Evolutionary conservation across 225 moss, liverwort and hornwort genomes (phyloP), one percentile per base, ranked within the genome.

Genomic region (Lunularia cruciata): DNA sequence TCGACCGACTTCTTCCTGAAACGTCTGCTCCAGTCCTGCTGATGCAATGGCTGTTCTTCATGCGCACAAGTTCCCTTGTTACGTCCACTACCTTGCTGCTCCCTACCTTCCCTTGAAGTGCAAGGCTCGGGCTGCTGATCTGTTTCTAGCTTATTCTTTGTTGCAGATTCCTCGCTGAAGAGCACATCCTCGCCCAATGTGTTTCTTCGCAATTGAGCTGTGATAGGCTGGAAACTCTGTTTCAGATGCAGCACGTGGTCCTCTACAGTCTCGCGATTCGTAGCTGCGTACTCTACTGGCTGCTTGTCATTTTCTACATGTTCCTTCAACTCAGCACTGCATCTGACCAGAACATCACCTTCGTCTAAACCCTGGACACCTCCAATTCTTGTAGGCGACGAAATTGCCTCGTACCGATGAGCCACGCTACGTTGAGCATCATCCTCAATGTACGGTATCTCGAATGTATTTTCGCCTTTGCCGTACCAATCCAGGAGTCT

Each of bases 1-100:
- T 74, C 74, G 27, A 47, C 72, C 2, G 66, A 57, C 69, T 64
- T 81, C 26, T 63, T 74, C 42, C 72, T 82, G 12, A 82, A 82
- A 43, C 77, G 54, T 57, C 67, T 82, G 1, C 37, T 58, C 75
- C 82, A 78, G 46, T 57, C 19, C 40, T 72, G 78, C 33, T 68
- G 49, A 39, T 48, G 47, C 15, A 55, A 16, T 32, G 74, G 58
- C 46, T 57, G 18, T 27, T 31, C 26, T 18, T 49, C 28, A 26
- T 73, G 59, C 13, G 31, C n/a, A 51, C 25, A 27, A 23, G 8
- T 33, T 6, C 40, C 61, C 46, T 9, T 15, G 20, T 76, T 69
- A 49, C 54, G 20, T 66, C 6, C 30, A 6, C 33, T 18, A 8
- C n/a, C 23, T 45, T 66, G 31, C 48, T 19, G 15, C 2, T 12